phyloP scores from a whole-genome alignment of 2,329 filamentous ascomycete genomes.

The Ophiostoma montium region DNA sequence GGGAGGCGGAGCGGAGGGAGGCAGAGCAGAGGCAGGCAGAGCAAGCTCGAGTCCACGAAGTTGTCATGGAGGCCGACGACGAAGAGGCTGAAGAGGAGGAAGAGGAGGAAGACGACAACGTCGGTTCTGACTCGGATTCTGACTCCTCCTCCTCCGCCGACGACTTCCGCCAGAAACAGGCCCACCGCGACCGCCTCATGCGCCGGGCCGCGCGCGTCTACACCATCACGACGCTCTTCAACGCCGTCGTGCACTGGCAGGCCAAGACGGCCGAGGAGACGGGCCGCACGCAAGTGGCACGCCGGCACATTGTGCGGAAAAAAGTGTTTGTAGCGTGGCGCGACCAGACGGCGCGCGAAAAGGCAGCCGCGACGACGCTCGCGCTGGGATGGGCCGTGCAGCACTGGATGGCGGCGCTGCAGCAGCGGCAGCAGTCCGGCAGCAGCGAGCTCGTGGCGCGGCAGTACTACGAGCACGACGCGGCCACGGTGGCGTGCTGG shows the following conservation, averaged over 20 bases:
- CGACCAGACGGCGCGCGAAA: constrained; percentile 47
- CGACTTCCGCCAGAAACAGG: constrained; percentile 11
- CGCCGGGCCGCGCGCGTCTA: constrained; percentile 48
- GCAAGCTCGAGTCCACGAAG: not conserved
- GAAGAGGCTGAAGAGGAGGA: not conserved
- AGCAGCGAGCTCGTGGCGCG: constrained; percentile 14
- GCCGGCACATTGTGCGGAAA: constrained; percentile 54
- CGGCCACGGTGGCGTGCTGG: constrained; percentile 17
- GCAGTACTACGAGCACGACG: constrained; percentile 18
- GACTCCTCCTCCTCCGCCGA: too few species aligned
- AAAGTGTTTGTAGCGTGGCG: constrained; percentile 58
- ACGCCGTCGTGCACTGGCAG: constrained; percentile 56
- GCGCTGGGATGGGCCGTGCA: constrained; percentile 16
- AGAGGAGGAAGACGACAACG: constrained; percentile 1
- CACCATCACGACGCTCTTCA: constrained; percentile 49
- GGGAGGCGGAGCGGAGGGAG: not conserved
- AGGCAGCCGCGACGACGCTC: constrained; percentile 31
- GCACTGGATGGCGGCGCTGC: constrained; percentile 17
- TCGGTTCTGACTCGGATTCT: too few species aligned
- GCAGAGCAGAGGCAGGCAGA: not conserved
- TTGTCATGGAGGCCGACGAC: not conserved
- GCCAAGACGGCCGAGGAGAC: constrained; percentile 49
- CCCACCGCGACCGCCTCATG: constrained; percentile 31
- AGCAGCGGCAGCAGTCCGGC: constrained; percentile 14
- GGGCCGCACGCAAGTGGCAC: constrained; percentile 51